Evolutionary conservation across 371 early-diverging fungal genomes (phyloP).

Genomic region (Coemansia sp.): DNA sequence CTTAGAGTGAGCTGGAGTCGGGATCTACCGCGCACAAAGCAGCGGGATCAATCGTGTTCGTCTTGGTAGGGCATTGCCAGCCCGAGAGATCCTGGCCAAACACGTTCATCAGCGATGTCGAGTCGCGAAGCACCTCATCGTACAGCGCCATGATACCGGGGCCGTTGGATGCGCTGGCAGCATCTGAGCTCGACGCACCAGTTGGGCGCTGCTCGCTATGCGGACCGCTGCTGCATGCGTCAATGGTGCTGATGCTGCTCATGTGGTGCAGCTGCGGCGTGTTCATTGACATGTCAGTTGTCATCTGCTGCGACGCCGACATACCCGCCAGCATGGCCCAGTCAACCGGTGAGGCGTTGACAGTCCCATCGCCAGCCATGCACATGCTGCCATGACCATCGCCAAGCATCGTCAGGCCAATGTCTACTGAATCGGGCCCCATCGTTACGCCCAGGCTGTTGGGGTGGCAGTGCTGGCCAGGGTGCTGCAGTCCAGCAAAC

Average conservation of each 20-base stretch:
- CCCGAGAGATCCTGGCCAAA: slow-evolving; percentile 45
- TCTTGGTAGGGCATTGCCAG: slow-evolving; percentile 50
- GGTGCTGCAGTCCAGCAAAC: slow-evolving; percentile 30
- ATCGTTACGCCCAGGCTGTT: slow-evolving; percentile 36
- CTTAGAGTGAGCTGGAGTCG: slow-evolving; percentile 33
- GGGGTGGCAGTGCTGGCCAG: slow-evolving; percentile 18
- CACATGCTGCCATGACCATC: slow-evolving; percentile 20
- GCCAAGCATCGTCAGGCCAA: slow-evolving; percentile 33
- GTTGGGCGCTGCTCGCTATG: slow-evolving; percentile 27
- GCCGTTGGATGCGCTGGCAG: slow-evolving; percentile 10
- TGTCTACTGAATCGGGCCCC: slow-evolving; percentile 24
- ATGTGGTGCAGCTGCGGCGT: slow-evolving; percentile 37
- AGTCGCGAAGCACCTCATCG: slow-evolving; percentile 48
- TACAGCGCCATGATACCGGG: slow-evolving; percentile 40
- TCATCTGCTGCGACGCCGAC: slow-evolving; percentile 15
- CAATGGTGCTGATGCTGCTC: slow-evolving; percentile 24
- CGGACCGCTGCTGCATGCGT: slow-evolving; percentile 7
- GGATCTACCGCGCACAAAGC: slow-evolving; percentile 52
- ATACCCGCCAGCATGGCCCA: slow-evolving; percentile 47
- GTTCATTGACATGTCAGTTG: slow-evolving; percentile 23
- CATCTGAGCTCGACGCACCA: slow-evolving; percentile 14
- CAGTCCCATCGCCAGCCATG: slow-evolving; percentile 17
- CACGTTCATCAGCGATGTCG: slow-evolving; percentile 47
- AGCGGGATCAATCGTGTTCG: slow-evolving; percentile 50
- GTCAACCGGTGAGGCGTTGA: slow-evolving; percentile 30